Percentiles rank a stretch among this genome's conserved stretches.
phyloP scores from a whole-genome alignment of 2,329 filamentous ascomycete species.

The Aschersonia sp. region DNA sequence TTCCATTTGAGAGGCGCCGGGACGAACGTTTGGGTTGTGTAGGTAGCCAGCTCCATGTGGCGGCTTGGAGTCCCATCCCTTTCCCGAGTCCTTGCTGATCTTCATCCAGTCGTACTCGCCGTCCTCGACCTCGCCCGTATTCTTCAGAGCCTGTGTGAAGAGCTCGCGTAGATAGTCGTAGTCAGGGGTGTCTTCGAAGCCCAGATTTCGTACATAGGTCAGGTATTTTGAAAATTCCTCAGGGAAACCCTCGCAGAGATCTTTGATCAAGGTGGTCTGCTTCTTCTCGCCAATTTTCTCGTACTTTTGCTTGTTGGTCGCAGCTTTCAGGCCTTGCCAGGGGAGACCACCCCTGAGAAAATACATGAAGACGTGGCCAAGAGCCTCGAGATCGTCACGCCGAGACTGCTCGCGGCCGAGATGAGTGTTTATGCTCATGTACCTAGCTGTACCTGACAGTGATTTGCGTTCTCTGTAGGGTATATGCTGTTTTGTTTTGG shows the following conservation, averaged over 20 bases:
- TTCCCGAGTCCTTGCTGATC: conserved; percentile 66
- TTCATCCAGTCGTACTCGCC: conserved; percentile 99
- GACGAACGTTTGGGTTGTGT: conserved; percentile 64
- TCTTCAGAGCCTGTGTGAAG: conserved; percentile 91
- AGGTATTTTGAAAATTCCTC: conserved; percentile 97
- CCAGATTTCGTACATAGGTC: conserved; percentile 91
- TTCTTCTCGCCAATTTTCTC: conserved; percentile 99
- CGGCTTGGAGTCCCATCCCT: conserved; percentile 69
- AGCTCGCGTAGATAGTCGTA: conserved; percentile 96
- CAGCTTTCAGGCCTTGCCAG: conserved; percentile 61
- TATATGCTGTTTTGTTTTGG: conserved; percentile 98
- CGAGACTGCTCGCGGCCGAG: conserved; percentile 90
- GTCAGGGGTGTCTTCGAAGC: conserved; percentile 95
- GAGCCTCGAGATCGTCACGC: conserved; percentile 85
- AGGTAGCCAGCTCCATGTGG: conserved; percentile 48
- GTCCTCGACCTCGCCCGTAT: conserved; percentile 86
- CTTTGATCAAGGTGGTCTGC: conserved; percentile 92
- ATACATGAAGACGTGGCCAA: conserved; percentile 63
- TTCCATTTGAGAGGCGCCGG: conserved; percentile 73
- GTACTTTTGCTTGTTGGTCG: conserved; percentile 89
- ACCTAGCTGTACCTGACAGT: conserved; percentile 86
- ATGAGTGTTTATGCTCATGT: conserved; percentile 99
- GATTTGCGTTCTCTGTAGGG: conserved; percentile 96
- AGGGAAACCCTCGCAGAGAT: conserved; percentile 89
- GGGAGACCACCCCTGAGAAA: conserved; percentile 57